A percentile compares a stretch with the other conserved stretches of the same genome.
These are phyloP conservation scores for Chrysanthemum lavandulifolium DNA, from an alignment of 129 eudicot genomes.

Conservation along the genomic window DNA sequence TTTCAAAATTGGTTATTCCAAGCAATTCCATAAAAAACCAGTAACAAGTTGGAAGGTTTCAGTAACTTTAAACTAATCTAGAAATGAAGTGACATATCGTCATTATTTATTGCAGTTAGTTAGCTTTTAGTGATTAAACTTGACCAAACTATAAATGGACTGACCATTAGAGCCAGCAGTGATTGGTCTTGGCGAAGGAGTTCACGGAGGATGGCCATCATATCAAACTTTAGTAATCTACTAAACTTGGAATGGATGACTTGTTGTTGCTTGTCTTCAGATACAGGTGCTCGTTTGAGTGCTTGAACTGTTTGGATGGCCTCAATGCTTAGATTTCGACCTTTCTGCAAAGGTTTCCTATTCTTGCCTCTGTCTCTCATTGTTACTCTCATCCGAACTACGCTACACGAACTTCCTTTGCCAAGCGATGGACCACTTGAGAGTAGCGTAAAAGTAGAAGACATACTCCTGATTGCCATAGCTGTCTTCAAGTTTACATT, in stretches of 20 bases:
- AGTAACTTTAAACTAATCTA: too few relatives aligned
- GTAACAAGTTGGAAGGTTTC: too few relatives aligned
- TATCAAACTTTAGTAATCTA: slow-evolving; percentile 62
- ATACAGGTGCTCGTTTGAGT: slow-evolving; percentile 55
- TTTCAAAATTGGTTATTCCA: background rate
- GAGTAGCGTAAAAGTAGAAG: background rate
- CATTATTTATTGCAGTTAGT: too few relatives aligned
- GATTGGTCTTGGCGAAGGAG: slow-evolving; percentile 72
- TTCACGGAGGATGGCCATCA: slow-evolving; percentile 76
- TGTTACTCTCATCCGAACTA: slow-evolving; percentile 25
- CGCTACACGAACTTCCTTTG: background rate
- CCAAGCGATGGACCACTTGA: slow-evolving; percentile 4
- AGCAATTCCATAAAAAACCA: background rate
- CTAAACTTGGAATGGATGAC: slow-evolving; percentile 42
- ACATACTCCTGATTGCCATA: slow-evolving; percentile 24
- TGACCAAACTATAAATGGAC: background rate
- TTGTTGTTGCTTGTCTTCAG: too few relatives aligned
- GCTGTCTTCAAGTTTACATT: background rate
- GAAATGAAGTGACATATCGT: too few relatives aligned
- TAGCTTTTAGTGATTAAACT: too few relatives aligned
- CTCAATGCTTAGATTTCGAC: slow-evolving; percentile 64
- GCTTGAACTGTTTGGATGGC: slow-evolving; percentile 79
- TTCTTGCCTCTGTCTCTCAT: slow-evolving; percentile 78
- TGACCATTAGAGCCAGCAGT: slow-evolving; percentile 56
- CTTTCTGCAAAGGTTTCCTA: slow-evolving; percentile 67